phyloP scores from a whole-genome alignment of 1,284 basidiomycete genomes.

The Cutaneotrichosporon sp. region DNA sequence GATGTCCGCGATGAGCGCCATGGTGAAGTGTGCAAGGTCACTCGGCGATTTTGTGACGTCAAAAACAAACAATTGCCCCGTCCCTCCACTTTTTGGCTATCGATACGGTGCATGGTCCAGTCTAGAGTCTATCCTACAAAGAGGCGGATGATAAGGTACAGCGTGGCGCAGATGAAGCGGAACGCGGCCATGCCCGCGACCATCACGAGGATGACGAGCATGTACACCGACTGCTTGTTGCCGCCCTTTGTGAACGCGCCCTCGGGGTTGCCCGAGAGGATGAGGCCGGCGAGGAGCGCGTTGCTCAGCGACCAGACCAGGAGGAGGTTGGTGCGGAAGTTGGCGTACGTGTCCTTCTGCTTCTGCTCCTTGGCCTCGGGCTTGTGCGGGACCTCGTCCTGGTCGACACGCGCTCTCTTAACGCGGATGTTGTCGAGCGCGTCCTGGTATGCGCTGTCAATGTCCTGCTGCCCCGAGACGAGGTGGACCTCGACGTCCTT shows the following conservation, averaged over 20 bases:
- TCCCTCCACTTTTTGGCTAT: too few relatives aligned
- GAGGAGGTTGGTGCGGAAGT: constrained; percentile 69
- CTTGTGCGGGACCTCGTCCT: constrained; percentile 56
- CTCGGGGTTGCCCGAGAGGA: constrained; percentile 68
- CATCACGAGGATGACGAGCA: constrained; percentile 49
- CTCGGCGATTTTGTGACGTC: neutral
- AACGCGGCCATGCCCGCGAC: constrained; percentile 55
- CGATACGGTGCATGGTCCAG: neutral
- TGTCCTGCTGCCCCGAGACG: constrained; percentile 79
- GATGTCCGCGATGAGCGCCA: neutral
- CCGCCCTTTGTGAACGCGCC: constrained; percentile 63
- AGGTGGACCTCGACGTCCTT: constrained; percentile 87
- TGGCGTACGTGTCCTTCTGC: constrained; percentile 82
- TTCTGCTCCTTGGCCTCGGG: constrained; percentile 61
- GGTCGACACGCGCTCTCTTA: constrained; percentile 43
- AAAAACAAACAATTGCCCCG: neutral
- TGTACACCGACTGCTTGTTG: constrained; percentile 57
- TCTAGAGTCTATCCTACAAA: constrained; percentile 62
- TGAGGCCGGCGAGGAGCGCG: constrained; percentile 80
- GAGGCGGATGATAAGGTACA: constrained; percentile 64
- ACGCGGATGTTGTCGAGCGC: constrained; percentile 71
- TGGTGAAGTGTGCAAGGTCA: neutral
- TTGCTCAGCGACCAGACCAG: constrained; percentile 53
- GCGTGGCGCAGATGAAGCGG: constrained; percentile 65
- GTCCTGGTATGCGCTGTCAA: constrained; percentile 86